phyloP scores from a whole-genome alignment of 208 protist genomes.

The Acanthamoeba castellanii region DNA sequence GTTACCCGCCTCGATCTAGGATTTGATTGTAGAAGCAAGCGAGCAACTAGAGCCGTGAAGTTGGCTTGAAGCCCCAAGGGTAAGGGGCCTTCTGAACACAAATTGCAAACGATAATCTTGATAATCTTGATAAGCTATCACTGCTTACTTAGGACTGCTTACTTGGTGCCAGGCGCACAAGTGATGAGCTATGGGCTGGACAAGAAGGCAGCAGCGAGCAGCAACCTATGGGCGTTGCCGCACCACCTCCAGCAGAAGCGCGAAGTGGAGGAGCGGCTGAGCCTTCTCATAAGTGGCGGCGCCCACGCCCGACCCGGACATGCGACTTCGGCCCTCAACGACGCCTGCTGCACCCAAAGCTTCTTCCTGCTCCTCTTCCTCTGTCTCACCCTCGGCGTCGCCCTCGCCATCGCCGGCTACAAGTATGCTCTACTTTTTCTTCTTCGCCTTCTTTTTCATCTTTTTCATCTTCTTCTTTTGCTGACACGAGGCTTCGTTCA shows the following conservation, averaged over 20 bases:
- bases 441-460: background rate
- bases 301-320: background rate
- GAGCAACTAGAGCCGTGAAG: no score
- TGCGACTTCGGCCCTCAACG: background rate
- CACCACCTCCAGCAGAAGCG: background rate
- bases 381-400: background rate
- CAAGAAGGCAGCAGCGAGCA: no score
- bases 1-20: no score
- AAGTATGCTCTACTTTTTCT: background rate
- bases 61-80: no score
- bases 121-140: no score
- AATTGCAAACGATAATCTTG: no score
- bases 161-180: no score
- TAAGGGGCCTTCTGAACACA: no score
- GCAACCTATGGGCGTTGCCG: slow-evolving; percentile 14
- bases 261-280: background rate
- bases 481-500: background rate
- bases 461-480: background rate
- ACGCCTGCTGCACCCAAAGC: slow-evolving; percentile 30
- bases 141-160: no score
- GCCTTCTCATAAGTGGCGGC: background rate
- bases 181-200: no score
- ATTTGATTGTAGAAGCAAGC: no score
- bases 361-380: slow-evolving; percentile 19
- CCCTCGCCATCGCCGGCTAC: background rate